phyloP scores from a whole-genome alignment of 75 land plant species.

The Sequoiadendron giganteum region DNA sequence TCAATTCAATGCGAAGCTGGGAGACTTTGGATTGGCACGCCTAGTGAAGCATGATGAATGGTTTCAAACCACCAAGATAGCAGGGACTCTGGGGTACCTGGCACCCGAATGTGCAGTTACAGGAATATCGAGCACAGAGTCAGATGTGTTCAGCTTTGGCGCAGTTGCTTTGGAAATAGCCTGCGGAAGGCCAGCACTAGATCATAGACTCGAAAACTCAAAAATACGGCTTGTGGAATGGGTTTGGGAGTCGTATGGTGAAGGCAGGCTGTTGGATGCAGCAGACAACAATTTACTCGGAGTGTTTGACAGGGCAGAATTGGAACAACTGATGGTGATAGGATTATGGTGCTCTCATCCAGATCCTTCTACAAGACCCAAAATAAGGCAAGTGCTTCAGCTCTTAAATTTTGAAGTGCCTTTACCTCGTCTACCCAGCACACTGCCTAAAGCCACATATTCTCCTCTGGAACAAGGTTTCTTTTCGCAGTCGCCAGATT shows the following conservation, averaged over 20 bases:
- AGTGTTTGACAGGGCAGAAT: conserved; percentile 27
- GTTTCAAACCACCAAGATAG: conserved; percentile 16
- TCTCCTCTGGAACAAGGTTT: too few species aligned
- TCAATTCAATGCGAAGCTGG: conserved; percentile 41
- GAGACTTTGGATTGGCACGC: conserved; percentile 54
- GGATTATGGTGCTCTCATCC: conserved; percentile 68
- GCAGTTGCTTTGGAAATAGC: conserved; percentile 33
- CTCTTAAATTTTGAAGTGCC: conserved; percentile 28
- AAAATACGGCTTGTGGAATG: conserved; percentile 26
- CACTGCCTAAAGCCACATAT: neutral
- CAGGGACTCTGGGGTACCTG: conserved; percentile 39
- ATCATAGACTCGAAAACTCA: neutral
- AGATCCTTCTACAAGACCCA: conserved; percentile 48
- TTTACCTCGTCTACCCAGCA: neutral
- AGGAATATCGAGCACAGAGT: conserved; percentile 25
- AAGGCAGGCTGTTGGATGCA: conserved; percentile 7
- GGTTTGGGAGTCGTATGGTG: conserved; percentile 31
- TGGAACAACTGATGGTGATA: conserved; percentile 47
- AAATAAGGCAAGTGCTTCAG: conserved; percentile 48
- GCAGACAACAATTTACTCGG: conserved; percentile 27
- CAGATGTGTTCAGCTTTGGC: conserved; percentile 47
- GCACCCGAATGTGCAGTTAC: conserved; percentile 32
- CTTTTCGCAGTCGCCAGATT: too few species aligned
- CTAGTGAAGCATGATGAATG: conserved; percentile 21
- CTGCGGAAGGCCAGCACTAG: conserved; percentile 18